A percentile compares a stretch with the other conserved stretches of the same genome.
These are phyloP conservation scores for Fusarium nurragi DNA, from an alignment of 2,329 filamentous ascomycete species.

Conservation along the genomic window DNA sequence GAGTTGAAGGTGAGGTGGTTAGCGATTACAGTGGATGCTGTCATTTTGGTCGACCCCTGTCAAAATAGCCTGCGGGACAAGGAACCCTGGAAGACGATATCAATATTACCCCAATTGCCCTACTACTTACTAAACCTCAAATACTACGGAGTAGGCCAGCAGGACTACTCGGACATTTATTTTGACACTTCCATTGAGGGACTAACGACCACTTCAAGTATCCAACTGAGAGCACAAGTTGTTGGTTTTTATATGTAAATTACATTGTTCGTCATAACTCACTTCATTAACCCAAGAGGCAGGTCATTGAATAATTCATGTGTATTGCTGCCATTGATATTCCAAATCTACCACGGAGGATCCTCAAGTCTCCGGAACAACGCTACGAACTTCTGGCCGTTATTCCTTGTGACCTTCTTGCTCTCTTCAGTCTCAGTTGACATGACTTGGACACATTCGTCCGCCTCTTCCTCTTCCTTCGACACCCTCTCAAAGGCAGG, in stretches of 20 bases:
- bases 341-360: slow-evolving; percentile 72
- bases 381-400: slow-evolving; percentile 89
- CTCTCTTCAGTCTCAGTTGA: slow-evolving; percentile 90
- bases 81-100: slow-evolving; percentile 19
- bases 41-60: slow-evolving; percentile 39
- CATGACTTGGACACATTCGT: slow-evolving; percentile 80
- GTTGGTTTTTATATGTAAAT: background rate
- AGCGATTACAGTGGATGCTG: slow-evolving; percentile 42
- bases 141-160: background rate
- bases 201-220: background rate
- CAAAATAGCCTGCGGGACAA: slow-evolving; percentile 19
- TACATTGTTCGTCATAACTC: background rate
- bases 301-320: background rate
- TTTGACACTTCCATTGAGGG: background rate
- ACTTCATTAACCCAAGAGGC: background rate
- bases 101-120: background rate
- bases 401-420: slow-evolving; percentile 93
- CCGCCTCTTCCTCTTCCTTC: slow-evolving; percentile 72
- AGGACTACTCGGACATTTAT: background rate
- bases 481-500: slow-evolving; percentile 80
- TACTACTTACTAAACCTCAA: background rate
- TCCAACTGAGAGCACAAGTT: background rate
- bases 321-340: background rate
- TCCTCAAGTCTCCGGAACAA: slow-evolving; percentile 84
- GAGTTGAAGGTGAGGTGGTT: slow-evolving; percentile 26